Conservation (phyloP, 306 rosid species). For the Oxytropis ochrocephala region DNA sequence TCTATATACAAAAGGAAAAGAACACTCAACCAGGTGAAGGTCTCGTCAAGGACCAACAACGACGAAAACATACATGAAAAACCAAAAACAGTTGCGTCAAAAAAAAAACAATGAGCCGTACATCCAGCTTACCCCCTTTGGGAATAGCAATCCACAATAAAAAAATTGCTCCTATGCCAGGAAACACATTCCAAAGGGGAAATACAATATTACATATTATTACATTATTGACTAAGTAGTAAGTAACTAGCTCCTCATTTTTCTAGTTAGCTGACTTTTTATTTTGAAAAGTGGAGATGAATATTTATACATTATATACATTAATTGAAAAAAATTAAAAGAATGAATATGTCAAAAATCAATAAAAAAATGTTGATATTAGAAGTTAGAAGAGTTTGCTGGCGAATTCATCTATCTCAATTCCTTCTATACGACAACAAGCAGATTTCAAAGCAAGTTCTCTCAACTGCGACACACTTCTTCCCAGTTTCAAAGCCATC, state of each 20-base stretch:
- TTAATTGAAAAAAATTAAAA: background rate
- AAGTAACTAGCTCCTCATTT: background rate
- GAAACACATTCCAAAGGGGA: too few species aligned
- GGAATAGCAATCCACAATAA: too few species aligned
- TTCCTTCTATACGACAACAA: slow-evolving; percentile 27
- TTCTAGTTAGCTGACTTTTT: background rate
- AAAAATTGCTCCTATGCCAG: too few species aligned
- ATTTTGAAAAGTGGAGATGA: background rate
- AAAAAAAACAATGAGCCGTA: too few species aligned
- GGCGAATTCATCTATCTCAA: slow-evolving; percentile 40
- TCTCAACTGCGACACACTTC: slow-evolving; percentile 46
- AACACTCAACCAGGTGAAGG: too few species aligned
- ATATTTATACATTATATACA: background rate
- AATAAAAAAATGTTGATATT: background rate
- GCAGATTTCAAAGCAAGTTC: slow-evolving; percentile 45
- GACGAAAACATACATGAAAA: too few species aligned
- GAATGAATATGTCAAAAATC: background rate
- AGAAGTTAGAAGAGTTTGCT: slow-evolving; percentile 42
- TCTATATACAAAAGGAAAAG: too few species aligned
- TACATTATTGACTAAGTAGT: background rate
- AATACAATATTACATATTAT: too few species aligned
- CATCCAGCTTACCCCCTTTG: too few species aligned
- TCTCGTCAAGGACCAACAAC: too few species aligned
- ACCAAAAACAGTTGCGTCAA: too few species aligned
- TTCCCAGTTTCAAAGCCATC: slow-evolving; percentile 54